A percentile compares a stretch with the other conserved stretches of the same genome.
Evolutionary conservation across 768 basidiomycete genomes (phyloP).

Genomic region (Leccinum variicolor): DNA sequence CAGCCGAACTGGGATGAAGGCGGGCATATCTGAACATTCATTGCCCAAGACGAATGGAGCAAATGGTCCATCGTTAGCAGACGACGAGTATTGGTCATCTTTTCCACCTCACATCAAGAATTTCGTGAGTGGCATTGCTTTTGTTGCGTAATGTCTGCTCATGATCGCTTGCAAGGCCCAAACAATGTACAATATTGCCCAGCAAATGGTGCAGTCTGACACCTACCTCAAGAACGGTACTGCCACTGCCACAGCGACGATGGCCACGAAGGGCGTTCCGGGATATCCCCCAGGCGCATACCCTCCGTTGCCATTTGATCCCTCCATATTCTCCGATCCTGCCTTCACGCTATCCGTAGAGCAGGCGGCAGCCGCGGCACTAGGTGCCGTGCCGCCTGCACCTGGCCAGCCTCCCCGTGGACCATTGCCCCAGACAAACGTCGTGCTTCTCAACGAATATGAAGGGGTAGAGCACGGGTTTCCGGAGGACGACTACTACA

Average conservation of each 20-base stretch:
- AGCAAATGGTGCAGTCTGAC: slow-evolving; percentile 55
- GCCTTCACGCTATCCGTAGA: slow-evolving; percentile 51
- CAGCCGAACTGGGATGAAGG: slow-evolving; percentile 25
- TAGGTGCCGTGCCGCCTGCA: slow-evolving; percentile 27
- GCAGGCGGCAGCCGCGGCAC: slow-evolving; percentile 40
- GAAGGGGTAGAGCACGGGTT: slow-evolving; percentile 35
- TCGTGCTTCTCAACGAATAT: slow-evolving; percentile 39
- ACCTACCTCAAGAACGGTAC: slow-evolving; percentile 36
- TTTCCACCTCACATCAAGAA: slow-evolving; percentile 66
- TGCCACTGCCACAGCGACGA: slow-evolving; percentile 27
- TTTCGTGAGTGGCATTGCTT: slow-evolving; percentile 50
- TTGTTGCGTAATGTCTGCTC: slow-evolving; percentile 22
- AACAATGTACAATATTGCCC: slow-evolving; percentile 67
- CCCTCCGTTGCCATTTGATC: slow-evolving; percentile 46
- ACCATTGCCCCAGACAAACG: slow-evolving; percentile 31
- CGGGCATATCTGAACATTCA: slow-evolving; percentile 15
- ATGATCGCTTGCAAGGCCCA: slow-evolving; percentile 44
- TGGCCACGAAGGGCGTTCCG: slow-evolving; percentile 33
- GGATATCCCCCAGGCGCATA: slow-evolving; percentile 42
- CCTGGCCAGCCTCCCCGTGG: slow-evolving; percentile 33
- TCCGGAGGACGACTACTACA: slow-evolving; percentile 43
- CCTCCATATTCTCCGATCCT: slow-evolving; percentile 52
- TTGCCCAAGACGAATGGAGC: slow-evolving; percentile 24
- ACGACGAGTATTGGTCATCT: slow-evolving; percentile 68
- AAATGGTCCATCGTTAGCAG: slow-evolving; percentile 30